Conservation (phyloP, 2,329 filamentous ascomycete genomes). For the Drechslera avenae region DNA sequence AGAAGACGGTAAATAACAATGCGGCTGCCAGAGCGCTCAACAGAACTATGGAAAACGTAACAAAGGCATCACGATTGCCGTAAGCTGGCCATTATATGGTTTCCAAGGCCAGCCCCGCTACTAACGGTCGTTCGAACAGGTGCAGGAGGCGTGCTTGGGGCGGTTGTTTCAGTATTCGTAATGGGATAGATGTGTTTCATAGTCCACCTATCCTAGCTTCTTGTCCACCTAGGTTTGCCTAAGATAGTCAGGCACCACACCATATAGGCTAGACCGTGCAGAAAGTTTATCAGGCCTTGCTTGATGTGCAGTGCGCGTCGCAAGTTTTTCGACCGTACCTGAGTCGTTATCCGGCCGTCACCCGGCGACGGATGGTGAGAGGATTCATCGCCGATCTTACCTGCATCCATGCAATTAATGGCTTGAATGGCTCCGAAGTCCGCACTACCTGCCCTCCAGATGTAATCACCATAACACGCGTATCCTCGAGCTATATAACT, state of each 20-base stretch:
- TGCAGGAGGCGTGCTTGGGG: slow-evolving; percentile 14
- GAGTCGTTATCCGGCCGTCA: too few species aligned
- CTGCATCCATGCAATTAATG: too few species aligned
- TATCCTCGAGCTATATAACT: too few species aligned
- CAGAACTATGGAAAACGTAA: slow-evolving; percentile 10
- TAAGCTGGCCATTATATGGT: slow-evolving; percentile 19
- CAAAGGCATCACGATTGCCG: slow-evolving; percentile 7
- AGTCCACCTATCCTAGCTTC: slow-evolving; percentile 11
- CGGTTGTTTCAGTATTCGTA: slow-evolving; percentile 22
- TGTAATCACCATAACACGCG: too few species aligned
- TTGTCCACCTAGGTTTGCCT: slow-evolving; percentile 6
- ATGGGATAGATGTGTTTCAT: slow-evolving; percentile 26
- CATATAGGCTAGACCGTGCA: slow-evolving; percentile 13
- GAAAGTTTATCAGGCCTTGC: slow-evolving; percentile 12
- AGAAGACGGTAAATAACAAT: not conserved
- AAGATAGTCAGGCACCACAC: slow-evolving; percentile 13
- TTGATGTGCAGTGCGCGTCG: slow-evolving; percentile 3
- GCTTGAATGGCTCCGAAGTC: too few species aligned
- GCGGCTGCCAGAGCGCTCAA: slow-evolving; percentile 10
- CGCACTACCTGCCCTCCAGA: too few species aligned
- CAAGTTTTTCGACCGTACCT: not conserved
- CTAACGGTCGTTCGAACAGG: slow-evolving; percentile 3
- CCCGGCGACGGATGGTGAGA: too few species aligned
- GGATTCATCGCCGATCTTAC: too few species aligned
- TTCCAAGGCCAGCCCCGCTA: slow-evolving; percentile 1